Conservation (phyloP, 2,329 filamentous ascomycete genomes). For the Neofusicoccum kwambonambiense region DNA sequence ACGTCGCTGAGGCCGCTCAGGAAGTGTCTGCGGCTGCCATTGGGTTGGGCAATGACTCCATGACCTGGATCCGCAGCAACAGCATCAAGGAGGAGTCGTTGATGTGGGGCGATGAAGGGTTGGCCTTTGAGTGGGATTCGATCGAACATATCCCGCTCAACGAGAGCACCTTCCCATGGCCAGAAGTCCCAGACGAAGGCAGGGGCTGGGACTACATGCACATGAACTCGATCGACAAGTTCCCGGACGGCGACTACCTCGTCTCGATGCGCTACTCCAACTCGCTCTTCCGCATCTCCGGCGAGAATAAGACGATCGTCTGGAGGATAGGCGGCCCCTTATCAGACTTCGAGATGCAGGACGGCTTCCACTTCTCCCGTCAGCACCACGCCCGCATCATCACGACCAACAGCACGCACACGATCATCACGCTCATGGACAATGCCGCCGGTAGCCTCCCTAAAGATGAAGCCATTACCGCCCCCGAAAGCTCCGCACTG, state of each 20-base stretch:
- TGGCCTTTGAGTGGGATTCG: constrained; percentile 59
- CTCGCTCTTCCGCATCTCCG: constrained; percentile 29
- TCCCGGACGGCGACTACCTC: constrained; percentile 29
- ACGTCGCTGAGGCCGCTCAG: constrained; percentile 38
- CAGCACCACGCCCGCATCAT: constrained; percentile 24
- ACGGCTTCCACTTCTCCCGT: not conserved
- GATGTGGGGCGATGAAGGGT: constrained; percentile 44
- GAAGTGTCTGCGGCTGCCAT: not conserved
- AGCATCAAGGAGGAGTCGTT: constrained; percentile 43
- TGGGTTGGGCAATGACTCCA: constrained; percentile 36
- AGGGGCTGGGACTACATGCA: constrained; percentile 39
- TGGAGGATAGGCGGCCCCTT: constrained; percentile 34
- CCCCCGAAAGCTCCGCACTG: constrained; percentile 19
- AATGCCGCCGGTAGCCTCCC: constrained; percentile 53
- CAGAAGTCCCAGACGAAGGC: not conserved
- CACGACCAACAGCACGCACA: constrained; percentile 46
- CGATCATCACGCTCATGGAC: constrained; percentile 54
- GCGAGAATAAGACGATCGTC: constrained; percentile 27
- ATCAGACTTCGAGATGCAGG: constrained; percentile 22
- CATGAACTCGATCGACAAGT: constrained; percentile 43
- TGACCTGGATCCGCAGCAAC: constrained; percentile 32
- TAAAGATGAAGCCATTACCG: constrained; percentile 26
- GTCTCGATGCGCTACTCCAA: constrained; percentile 30
- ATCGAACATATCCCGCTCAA: constrained; percentile 52
- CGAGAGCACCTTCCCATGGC: constrained; percentile 13